Percentiles rank a stretch among this genome's conserved stretches.
These are phyloP conservation scores for Quercus bicolor DNA, from an alignment of 306 rosid species.

Conservation along the genomic window DNA sequence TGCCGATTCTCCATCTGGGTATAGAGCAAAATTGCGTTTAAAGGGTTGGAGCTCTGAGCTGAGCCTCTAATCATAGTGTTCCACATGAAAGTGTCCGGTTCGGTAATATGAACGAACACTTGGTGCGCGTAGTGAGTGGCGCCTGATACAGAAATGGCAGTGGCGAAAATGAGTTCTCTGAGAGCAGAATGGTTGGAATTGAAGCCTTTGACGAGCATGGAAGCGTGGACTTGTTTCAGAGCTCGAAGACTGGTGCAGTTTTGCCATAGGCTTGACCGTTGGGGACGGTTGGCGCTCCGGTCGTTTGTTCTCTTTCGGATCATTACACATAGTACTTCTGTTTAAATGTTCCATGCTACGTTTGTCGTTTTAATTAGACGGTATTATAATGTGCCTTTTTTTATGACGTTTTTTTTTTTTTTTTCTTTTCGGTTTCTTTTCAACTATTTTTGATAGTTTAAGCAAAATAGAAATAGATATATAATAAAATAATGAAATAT, in stretches of 20 bases:
- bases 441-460: too few relatives aligned
- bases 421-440: too few relatives aligned
- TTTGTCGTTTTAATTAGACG: neutral
- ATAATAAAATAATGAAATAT: too few relatives aligned
- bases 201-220: conserved; percentile 59
- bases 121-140: conserved; percentile 54
- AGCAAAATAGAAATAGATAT: too few relatives aligned
- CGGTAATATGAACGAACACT: conserved; percentile 53
- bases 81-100: conserved; percentile 75
- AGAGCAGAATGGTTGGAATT: conserved; percentile 42
- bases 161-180: conserved; percentile 46
- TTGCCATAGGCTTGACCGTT: conserved; percentile 37
- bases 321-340: conserved; percentile 26
- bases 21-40: conserved; percentile 44
- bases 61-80: conserved; percentile 74
- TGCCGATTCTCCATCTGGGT: conserved; percentile 42
- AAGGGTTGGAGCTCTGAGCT: conserved; percentile 56
- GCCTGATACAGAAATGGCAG: conserved; percentile 48
- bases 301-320: conserved; percentile 51
- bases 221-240: conserved; percentile 67
- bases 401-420: neutral
- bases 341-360: neutral
- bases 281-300: conserved; percentile 35
- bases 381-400: neutral
- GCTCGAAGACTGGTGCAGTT: conserved; percentile 43